phyloP scores from a whole-genome alignment of 2,329 filamentous ascomycete species.

The Aureobasidium sp. region DNA sequence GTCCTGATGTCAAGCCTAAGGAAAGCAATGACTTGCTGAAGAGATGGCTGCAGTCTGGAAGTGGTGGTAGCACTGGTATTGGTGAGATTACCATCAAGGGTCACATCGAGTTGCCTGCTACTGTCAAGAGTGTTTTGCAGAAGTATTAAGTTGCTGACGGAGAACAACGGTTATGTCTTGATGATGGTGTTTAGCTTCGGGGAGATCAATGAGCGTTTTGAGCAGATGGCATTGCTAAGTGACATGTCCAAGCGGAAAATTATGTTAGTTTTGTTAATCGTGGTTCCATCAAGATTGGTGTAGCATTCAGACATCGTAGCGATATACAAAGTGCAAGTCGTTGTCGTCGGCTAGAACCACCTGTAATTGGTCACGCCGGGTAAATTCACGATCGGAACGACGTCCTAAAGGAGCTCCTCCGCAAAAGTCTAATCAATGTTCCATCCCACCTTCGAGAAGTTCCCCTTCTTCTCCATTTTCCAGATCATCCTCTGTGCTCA shows the following conservation, averaged over 20 bases:
- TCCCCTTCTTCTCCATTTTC: neutral
- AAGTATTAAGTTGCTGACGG: neutral
- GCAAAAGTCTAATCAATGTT: slow-evolving; percentile 3
- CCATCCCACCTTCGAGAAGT: neutral
- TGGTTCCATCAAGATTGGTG: neutral
- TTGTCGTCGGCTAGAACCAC: neutral
- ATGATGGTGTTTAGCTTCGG: neutral
- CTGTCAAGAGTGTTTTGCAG: slow-evolving; percentile 44
- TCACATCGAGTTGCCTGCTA: slow-evolving; percentile 49
- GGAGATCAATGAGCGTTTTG: no score
- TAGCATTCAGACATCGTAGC: neutral
- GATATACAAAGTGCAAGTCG: neutral
- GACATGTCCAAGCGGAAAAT: neutral
- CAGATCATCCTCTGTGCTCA: neutral
- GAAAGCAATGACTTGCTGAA: slow-evolving; percentile 84
- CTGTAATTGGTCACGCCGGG: neutral
- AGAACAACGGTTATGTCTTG: neutral
- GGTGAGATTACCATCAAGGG: slow-evolving; percentile 48
- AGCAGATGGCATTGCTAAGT: neutral
- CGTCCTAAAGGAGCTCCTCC: neutral
- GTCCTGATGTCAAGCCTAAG: slow-evolving; percentile 71
- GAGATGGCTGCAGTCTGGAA: slow-evolving; percentile 62
- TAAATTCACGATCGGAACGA: neutral
- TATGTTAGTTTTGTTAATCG: neutral
- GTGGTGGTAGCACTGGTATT: slow-evolving; percentile 45